A percentile compares a stretch with the other conserved stretches of the same genome.
Evolutionary conservation across 2,329 filamentous ascomycete species (phyloP).

Genomic region (Epichloe glyceriae): DNA sequence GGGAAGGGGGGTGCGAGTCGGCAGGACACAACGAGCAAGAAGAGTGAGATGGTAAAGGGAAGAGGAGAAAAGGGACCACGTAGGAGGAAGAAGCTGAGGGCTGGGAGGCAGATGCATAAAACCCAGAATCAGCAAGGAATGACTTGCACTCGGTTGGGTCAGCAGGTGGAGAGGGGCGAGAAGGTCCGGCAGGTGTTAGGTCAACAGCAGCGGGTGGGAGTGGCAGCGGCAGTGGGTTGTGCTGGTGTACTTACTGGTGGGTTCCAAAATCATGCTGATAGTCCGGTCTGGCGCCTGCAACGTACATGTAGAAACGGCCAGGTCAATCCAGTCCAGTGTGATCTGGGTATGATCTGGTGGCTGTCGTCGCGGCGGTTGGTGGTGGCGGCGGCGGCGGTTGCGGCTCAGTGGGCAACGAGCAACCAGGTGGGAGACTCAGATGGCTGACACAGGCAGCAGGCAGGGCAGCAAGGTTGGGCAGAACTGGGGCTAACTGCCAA

Average conservation of each 20-base stretch:
- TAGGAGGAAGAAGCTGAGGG: constrained; percentile 12
- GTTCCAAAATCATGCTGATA: neutral
- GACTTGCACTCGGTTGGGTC: neutral
- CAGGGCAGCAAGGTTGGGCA: neutral
- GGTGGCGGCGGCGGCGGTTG: neutral
- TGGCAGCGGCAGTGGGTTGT: neutral
- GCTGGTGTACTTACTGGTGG: too few relatives aligned
- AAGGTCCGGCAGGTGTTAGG: neutral
- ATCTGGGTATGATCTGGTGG: too few relatives aligned
- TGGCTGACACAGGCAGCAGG: too few relatives aligned
- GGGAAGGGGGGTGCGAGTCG: constrained; percentile 8
- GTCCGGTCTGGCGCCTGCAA: too few relatives aligned
- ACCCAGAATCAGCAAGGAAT: neutral
- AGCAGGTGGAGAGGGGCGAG: neutral
- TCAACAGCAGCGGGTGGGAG: too few relatives aligned
- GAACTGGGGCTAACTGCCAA: neutral
- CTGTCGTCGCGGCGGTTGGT: neutral
- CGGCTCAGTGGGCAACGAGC: neutral
- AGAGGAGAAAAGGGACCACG: neutral
- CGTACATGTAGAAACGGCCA: too few relatives aligned
- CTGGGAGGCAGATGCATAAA: constrained; percentile 10
- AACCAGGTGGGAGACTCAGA: too few relatives aligned
- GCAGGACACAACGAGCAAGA: constrained; percentile 6
- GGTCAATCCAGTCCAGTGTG: too few relatives aligned
- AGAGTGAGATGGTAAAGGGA: constrained; percentile 10